Evolutionary conservation across 202 grass and related monocot species (phyloP).

Genomic region (Setaria viridis): DNA sequence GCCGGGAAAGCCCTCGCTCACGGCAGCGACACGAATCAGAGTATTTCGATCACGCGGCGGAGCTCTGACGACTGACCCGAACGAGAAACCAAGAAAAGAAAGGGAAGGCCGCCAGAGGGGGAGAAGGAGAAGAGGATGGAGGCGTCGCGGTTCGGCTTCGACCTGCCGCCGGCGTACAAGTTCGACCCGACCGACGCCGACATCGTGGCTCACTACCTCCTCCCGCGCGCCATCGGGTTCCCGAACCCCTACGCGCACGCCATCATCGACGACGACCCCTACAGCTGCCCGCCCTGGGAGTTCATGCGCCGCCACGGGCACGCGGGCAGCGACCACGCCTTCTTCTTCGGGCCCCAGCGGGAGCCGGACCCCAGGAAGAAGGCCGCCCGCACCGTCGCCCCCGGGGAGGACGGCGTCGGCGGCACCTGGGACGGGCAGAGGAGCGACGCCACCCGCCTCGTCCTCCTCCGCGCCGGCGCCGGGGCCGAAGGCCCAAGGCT

Average conservation of each 20-base stretch:
- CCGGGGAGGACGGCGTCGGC: neutral
- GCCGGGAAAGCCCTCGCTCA: too few relatives aligned
- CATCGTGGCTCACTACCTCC: constrained; percentile 30
- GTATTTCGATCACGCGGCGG: too few relatives aligned
- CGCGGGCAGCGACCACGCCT: neutral
- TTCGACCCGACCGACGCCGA: constrained; percentile 44
- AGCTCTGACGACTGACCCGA: too few relatives aligned
- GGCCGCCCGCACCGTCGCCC: neutral
- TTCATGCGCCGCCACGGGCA: constrained; percentile 12
- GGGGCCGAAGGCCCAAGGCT: accelerated
- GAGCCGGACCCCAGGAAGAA: neutral
- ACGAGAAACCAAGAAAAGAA: too few relatives aligned
- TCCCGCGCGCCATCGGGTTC: constrained; percentile 20
- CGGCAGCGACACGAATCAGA: too few relatives aligned
- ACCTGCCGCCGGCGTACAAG: neutral
- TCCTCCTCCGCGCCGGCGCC: neutral
- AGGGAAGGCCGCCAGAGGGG: too few relatives aligned
- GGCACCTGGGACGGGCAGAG: constrained; percentile 31
- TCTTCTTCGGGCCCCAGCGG: constrained; percentile 28
- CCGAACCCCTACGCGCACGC: neutral
- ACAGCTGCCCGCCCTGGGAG: constrained; percentile 32
- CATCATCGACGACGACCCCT: neutral
- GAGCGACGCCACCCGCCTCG: neutral
- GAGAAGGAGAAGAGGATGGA: too few relatives aligned
- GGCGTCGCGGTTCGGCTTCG: constrained; percentile 25